phyloP scores from a whole-genome alignment of 2,329 filamentous ascomycete genomes.

The Coleophoma eucalyptorum region DNA sequence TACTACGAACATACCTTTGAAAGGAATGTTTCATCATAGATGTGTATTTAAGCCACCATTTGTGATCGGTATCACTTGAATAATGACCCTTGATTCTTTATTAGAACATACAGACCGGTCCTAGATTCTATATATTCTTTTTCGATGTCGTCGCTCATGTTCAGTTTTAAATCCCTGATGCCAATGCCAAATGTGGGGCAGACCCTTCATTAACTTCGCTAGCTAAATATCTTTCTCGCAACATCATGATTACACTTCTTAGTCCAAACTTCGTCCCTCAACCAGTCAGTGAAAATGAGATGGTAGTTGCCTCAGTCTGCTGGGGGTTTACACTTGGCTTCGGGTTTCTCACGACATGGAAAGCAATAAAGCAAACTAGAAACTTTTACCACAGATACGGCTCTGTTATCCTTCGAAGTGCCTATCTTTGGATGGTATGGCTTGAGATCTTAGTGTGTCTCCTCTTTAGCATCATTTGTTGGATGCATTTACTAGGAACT shows the following conservation, averaged over 20 bases:
- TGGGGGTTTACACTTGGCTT: constrained; percentile 30
- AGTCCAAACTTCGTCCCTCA: background rate
- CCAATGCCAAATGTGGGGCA: no score
- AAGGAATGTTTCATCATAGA: no score
- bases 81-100: no score
- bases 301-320: background rate
- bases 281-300: background rate
- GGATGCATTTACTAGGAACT: constrained; percentile 31
- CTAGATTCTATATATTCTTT: no score
- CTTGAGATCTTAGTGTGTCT: constrained; percentile 35
- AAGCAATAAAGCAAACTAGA: constrained; percentile 28
- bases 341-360: constrained; percentile 28
- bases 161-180: no score
- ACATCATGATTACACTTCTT: background rate
- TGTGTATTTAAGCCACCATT: no score
- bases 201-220: no score
- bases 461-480: constrained; percentile 33
- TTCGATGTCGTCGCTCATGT: no score
- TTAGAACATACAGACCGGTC: no score
- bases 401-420: constrained; percentile 17
- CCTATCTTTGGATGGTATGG: constrained; percentile 38
- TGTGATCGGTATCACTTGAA: no score
- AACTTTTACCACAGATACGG: background rate
- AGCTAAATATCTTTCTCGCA: no score
- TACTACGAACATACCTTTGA: no score